Base-by-base conservation (phyloP, 2,329 filamentous ascomycete species). In the Biscogniauxia marginata region DNA sequence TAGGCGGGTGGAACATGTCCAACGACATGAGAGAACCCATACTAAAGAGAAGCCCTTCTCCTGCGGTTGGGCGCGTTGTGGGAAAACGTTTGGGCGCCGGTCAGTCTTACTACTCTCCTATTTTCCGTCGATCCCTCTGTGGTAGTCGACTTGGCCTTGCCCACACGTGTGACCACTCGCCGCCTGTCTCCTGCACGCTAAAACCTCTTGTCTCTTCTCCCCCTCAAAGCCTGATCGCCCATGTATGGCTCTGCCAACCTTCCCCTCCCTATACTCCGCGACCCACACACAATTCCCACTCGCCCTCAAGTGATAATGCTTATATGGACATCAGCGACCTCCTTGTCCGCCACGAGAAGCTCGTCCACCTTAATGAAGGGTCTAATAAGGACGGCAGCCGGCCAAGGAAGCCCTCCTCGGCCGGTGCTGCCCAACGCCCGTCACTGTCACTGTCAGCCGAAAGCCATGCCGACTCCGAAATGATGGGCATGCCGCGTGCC, bases 21-120 rank as follows among this genome's bases (percentile, higher is more conserved):
- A 86, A 70, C 77, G 84, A 67, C 84, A 86, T 69, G 83, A 85
- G 70, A 78, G 83, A 60, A 85, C 83, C 30, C 84, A 86, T 71
- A 86, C 84, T 63, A 86, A 86, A 66, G 84, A 86, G 72, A 86
- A 86, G 70, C 84, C 84, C 7, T 86, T 86, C 67, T 77, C 80
- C 50, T 86, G 84, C 64, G 75, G 67, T 59, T 84, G 82, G 80
- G 78, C 79, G 67, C 77, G 80, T 45, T 86, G 84, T 71, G 83
- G 83, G 49, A 85, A 85, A 73, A 84, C 79, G 1, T 86, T 86
- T 73, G 82, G 83, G 67, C 75, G 84, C 74, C 77, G 83, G 83
- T 86, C 70, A 77, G 82, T 77, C 62, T 53, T 58, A 30, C 60
- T 56, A 43, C 47, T 23, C 19, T 55, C 39, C 46, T 53, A 49